phyloP scores from a whole-genome alignment of 1,284 basidiomycete genomes.

The Marasmius fiardii region DNA sequence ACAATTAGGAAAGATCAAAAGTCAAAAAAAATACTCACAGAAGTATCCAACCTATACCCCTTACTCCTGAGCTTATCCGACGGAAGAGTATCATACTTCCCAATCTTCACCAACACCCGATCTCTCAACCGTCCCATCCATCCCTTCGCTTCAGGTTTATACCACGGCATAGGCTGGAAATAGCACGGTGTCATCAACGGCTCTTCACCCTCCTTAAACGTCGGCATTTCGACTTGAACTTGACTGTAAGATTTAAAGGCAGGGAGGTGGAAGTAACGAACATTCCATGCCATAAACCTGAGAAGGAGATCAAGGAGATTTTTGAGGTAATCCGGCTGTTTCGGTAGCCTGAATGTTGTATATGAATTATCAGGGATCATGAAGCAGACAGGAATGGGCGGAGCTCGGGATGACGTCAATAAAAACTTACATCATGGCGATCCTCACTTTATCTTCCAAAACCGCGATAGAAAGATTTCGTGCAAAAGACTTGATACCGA shows the following conservation, averaged over 20 bases:
- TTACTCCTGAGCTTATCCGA: conserved; percentile 15
- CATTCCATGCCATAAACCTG: conserved; percentile 16
- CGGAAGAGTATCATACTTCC: conserved; percentile 32
- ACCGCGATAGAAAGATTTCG: conserved; percentile 29
- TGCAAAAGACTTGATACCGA: conserved; percentile 33
- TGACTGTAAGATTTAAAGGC: neutral
- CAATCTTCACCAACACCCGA: conserved; percentile 26
- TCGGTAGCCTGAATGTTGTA: conserved; percentile 28
- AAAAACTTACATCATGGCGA: conserved; percentile 40
- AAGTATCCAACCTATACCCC: conserved; percentile 35
- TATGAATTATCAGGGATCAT: neutral
- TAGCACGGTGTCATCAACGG: conserved; percentile 18
- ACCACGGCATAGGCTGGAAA: conserved; percentile 38
- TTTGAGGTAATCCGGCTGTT: conserved; percentile 29
- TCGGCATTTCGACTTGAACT: conserved; percentile 22
- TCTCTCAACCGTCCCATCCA: conserved; percentile 11
- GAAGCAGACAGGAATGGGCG: neutral
- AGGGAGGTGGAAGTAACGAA: conserved; percentile 33
- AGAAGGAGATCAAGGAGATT: conserved; percentile 22
- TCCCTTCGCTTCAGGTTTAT: conserved; percentile 32
- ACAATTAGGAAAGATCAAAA: neutral
- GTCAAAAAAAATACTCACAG: neutral
- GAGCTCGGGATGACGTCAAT: neutral
- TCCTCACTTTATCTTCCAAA: conserved; percentile 35
- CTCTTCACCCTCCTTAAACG: neutral